Percentiles rank a stretch among this genome's conserved stretches.
phyloP scores from a whole-genome alignment of 164 flowering plant genomes.

The Magnolia changhungtana region DNA sequence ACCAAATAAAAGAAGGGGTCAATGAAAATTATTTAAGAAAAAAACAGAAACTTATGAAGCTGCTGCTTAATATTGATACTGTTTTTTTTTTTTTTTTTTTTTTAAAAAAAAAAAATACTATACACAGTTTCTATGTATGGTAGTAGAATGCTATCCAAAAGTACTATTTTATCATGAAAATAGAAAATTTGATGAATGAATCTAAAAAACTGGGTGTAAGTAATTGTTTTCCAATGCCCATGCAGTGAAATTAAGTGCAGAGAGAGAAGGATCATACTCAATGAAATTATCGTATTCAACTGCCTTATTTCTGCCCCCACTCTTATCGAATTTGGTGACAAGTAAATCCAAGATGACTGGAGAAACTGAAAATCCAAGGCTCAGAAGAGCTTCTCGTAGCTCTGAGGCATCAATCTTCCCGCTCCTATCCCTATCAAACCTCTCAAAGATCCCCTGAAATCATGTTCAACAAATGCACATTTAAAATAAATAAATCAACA shows the following conservation, averaged over 20 bases:
- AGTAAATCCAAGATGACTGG: constrained; percentile 69
- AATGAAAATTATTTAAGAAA: background rate
- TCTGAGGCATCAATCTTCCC: constrained; percentile 64
- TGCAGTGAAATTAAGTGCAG: background rate
- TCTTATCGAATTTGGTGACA: constrained; percentile 69
- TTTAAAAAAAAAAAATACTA: background rate
- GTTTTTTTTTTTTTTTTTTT: no score
- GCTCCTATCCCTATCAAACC: constrained; percentile 74
- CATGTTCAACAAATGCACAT: background rate
- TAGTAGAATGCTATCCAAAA: background rate
- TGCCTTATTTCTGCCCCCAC: constrained; percentile 60
- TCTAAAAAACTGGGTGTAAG: background rate
- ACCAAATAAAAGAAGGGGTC: background rate
- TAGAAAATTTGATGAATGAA: background rate
- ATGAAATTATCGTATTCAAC: constrained; percentile 74
- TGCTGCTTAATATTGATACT: background rate
- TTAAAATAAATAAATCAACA: background rate
- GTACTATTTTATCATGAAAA: background rate
- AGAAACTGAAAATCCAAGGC: constrained; percentile 73
- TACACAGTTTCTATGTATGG: background rate
- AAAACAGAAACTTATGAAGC: background rate
- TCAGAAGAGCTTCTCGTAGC: constrained; percentile 72
- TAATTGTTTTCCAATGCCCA: background rate
- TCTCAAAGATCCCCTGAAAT: constrained; percentile 65
- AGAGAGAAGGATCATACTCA: constrained; percentile 22